These are phyloP conservation scores for Tolypocladium pustulatum DNA, from an alignment of 2,329 filamentous ascomycete species.

Conservation along the genomic window DNA sequence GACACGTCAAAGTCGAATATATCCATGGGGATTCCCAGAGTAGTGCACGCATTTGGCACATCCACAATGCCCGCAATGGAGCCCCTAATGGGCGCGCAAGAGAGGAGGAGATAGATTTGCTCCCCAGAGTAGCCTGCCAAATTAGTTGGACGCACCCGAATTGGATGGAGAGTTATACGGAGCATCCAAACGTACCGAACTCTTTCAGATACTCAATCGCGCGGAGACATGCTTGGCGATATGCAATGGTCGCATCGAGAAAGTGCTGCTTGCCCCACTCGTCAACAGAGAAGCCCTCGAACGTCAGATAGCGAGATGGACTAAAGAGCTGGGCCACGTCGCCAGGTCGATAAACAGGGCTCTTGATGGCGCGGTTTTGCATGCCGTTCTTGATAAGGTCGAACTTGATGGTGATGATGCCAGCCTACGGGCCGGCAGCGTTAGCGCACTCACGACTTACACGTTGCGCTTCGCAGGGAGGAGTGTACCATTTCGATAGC, in stretches of 20 bases:
- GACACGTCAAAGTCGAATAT: conserved; percentile 92
- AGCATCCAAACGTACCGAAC: conserved; percentile 12
- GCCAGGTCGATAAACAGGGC: conserved; percentile 75
- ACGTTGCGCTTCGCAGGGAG: background rate
- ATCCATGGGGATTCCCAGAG: conserved; percentile 79
- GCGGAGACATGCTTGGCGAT: conserved; percentile 67
- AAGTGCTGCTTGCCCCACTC: conserved; percentile 83
- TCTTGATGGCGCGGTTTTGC: conserved; percentile 63
- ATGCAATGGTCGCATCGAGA: conserved; percentile 76
- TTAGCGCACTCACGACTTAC: background rate
- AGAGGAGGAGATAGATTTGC: conserved; percentile 77
- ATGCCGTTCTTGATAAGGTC: conserved; percentile 76
- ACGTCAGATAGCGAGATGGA: conserved; percentile 47
- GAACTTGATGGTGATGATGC: conserved; percentile 83
- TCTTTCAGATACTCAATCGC: conserved; percentile 25
- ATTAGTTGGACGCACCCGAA: background rate
- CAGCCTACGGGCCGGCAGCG: conserved; percentile 34
- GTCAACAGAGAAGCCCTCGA: conserved; percentile 78
- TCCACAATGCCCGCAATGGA: conserved; percentile 85
- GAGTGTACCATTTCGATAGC: conserved; percentile 72
- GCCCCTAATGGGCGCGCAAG: conserved; percentile 78
- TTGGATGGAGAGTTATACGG: background rate
- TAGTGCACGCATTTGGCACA: conserved; percentile 86
- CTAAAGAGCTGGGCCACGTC: conserved; percentile 84
- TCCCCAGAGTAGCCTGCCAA: conserved; percentile 54